A percentile compares a stretch with the other conserved stretches of the same genome.
Evolutionary conservation across 2,329 filamentous ascomycete genomes (phyloP).

Genomic region (Helicocarpus griseus): DNA sequence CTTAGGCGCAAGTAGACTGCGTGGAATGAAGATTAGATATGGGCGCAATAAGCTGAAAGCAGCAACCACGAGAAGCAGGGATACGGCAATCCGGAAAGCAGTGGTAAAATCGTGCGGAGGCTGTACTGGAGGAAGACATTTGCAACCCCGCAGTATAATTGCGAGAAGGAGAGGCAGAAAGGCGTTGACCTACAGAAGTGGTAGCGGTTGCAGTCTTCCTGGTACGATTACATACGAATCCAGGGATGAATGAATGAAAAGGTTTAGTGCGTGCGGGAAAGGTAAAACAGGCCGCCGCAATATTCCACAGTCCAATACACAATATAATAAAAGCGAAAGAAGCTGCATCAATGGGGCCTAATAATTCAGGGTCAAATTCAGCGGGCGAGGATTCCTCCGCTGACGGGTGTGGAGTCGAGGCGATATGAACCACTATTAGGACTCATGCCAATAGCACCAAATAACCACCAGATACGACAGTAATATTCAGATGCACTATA

Average conservation of each 20-base stretch:
- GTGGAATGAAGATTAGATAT: neutral
- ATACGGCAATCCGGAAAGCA: neutral
- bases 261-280: neutral
- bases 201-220: neutral
- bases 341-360: too few species aligned
- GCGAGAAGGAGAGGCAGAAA: too few species aligned
- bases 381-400: neutral
- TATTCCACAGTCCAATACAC: neutral
- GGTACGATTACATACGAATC: neutral
- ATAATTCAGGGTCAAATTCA: neutral
- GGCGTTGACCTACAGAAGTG: neutral
- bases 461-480: neutral
- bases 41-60: neutral
- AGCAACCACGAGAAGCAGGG: too few species aligned
- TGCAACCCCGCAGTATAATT: neutral
- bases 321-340: neutral
- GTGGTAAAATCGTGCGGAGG: neutral
- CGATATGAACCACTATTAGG: neutral
- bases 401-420: neutral
- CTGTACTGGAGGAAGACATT: neutral
- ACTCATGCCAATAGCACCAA: neutral
- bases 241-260: neutral
- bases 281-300: neutral
- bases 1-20: neutral
- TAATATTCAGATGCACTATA: too few species aligned